A percentile compares a stretch with the other conserved stretches of the same genome.
Evolutionary conservation across 768 basidiomycete genomes (phyloP).

Genomic region (Termitomyces sp.): DNA sequence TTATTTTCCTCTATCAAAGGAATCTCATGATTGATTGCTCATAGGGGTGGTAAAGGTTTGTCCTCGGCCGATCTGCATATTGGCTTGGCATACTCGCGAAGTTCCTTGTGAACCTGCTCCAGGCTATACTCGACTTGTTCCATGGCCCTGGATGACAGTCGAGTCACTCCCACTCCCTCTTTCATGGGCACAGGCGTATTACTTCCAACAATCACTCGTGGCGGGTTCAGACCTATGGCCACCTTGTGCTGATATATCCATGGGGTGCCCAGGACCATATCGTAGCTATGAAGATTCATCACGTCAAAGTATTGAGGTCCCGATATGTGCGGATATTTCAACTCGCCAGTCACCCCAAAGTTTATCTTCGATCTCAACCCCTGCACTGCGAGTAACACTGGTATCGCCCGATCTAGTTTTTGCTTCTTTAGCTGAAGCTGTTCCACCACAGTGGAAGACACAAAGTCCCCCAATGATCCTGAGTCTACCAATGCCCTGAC

Average conservation of each 20-base stretch:
- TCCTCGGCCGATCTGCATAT: too few relatives aligned
- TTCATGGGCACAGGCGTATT: too few relatives aligned
- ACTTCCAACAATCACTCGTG: too few relatives aligned
- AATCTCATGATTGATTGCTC: too few relatives aligned
- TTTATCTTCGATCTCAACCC: not conserved
- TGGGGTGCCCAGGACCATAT: too few relatives aligned
- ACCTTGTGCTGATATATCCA: too few relatives aligned
- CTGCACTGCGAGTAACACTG: not conserved
- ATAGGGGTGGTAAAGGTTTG: too few relatives aligned
- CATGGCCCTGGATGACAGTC: conserved; percentile 7
- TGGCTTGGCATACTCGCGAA: too few relatives aligned
- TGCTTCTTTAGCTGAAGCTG: not conserved
- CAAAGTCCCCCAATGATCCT: not conserved
- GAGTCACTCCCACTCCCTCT: not conserved
- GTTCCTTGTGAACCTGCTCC: not conserved
- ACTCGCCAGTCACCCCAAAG: not conserved
- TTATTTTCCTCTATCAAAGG: too few relatives aligned
- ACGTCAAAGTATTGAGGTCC: too few relatives aligned
- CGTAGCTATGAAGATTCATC: too few relatives aligned
- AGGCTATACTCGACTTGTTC: conserved; percentile 7
- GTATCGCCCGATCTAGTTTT: not conserved
- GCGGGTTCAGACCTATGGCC: too few relatives aligned
- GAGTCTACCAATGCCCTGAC: not conserved
- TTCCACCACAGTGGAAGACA: not conserved
- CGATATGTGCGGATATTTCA: not conserved